Base-by-base conservation (phyloP, 441 rosid species). In the Aleurites moluccanus region DNA sequence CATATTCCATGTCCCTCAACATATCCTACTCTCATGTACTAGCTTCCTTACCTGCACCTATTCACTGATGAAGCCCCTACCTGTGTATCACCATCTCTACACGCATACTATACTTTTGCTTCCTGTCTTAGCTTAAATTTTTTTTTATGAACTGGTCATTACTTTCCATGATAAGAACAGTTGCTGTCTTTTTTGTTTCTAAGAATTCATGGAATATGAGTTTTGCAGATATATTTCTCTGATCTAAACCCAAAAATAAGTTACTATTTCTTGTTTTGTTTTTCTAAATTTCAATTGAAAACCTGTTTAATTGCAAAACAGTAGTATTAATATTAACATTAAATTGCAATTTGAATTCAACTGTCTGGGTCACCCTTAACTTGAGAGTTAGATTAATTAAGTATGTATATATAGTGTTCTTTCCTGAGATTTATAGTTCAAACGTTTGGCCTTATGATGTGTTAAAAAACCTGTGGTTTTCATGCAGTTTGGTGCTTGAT, bases 401-500 rank as follows among this genome's bases (percentile, higher is more conserved):
- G 10, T 15, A 11, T 49, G 23, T 65, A 21, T 10, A 6, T 1
- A 11, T 42, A 13, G 16, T n/a, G 18, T 45, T 45, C 21, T 40
- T 44, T 21, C 15, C 57, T 28, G 49, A 9, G 42, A 57, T 38
- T 25, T 57, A 1, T 38, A 40, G 38, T 16, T 67, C 6, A 47
- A 47, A 27, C n/a, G 1, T 25, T 67, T 44, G 5, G 10, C 25
- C 13, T 67, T 23, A 7, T 63, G 21, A 40, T 15, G 2, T 63
- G 3, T 18, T 63, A 6, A 18, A 16, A 57, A 57, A 27, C 11
- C 40, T 14, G 14, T 6, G 2, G 8, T 7, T 35, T 13, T 66
- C 49, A n/a, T 27, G 6, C 15, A 10, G n/a, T 52, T 50, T 35
- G 42, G 52, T 73, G 55, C 53, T 64, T 64, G 69, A 23, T 73